Evolutionary conservation across 352 stramenopile species (phyloP).

Genomic region (Phytophthora sp.): DNA sequence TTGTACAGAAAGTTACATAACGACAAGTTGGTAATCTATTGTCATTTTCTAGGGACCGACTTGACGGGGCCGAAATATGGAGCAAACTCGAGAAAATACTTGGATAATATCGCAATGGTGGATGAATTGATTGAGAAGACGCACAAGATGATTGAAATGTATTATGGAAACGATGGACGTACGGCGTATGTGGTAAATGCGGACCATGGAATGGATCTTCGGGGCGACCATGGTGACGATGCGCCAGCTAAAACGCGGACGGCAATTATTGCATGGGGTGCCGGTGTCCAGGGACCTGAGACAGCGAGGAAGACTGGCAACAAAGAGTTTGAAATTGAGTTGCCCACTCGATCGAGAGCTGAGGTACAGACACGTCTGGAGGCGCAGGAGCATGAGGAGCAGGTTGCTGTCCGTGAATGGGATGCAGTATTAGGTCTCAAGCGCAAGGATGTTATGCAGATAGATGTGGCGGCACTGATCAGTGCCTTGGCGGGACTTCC

Average conservation of each 20-base stretch:
- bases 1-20: slow-evolving; percentile 53
- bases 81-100: slow-evolving; percentile 69
- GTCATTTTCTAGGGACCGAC: slow-evolving; percentile 83
- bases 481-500: slow-evolving; percentile 68
- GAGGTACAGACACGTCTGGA: slow-evolving; percentile 57
- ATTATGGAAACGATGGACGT: slow-evolving; percentile 64
- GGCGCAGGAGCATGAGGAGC: slow-evolving; percentile 51
- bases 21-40: slow-evolving; percentile 77
- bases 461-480: slow-evolving; percentile 77
- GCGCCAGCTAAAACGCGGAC: slow-evolving; percentile 81
- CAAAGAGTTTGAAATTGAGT: slow-evolving; percentile 54
- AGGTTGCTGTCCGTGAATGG: slow-evolving; percentile 50
- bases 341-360: slow-evolving; percentile 64
- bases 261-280: slow-evolving; percentile 79
- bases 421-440: slow-evolving; percentile 44
- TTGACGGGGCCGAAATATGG: slow-evolving; percentile 81
- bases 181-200: slow-evolving; percentile 82
- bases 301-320: neutral
- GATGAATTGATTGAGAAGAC: slow-evolving; percentile 78
- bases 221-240: slow-evolving; percentile 74
- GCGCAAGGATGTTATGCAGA: slow-evolving; percentile 84
- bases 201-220: slow-evolving; percentile 87
- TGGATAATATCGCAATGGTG: slow-evolving; percentile 81
- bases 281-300: slow-evolving; percentile 53
- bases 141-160: slow-evolving; percentile 60